A percentile compares a stretch with the other conserved stretches of the same genome.
Conservation (phyloP, 2,329 filamentous ascomycete genomes). For the Beauveria australis region DNA sequence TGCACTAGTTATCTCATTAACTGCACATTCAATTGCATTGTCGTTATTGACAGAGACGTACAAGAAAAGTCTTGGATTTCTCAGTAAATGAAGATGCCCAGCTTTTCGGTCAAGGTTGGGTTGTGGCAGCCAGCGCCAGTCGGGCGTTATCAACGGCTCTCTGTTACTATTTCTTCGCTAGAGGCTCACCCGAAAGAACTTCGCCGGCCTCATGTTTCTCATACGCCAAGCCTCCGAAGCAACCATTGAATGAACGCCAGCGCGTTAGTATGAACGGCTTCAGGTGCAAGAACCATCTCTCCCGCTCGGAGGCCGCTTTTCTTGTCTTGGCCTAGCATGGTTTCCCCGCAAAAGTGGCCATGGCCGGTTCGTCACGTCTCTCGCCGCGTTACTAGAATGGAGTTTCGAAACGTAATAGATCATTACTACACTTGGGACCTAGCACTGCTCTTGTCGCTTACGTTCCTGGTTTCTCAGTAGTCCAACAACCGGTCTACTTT, state of each 20-base stretch:
- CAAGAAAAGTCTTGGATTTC: not conserved
- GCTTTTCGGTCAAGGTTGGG: not conserved
- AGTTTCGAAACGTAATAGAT: constrained; percentile 9
- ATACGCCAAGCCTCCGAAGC: not conserved
- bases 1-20: constrained; percentile 1
- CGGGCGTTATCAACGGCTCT: not conserved
- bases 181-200: not conserved
- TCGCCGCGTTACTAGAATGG: not conserved
- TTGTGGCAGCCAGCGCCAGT: not conserved
- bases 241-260: not conserved
- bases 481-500: not conserved
- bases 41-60: not conserved
- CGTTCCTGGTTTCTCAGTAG: not conserved
- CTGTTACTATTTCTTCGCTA: not conserved
- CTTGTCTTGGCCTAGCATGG: not conserved
- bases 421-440: not conserved
- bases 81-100: not conserved
- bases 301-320: not conserved
- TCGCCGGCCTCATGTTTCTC: not conserved
- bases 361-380: not conserved
- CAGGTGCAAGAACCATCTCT: not conserved
- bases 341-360: constrained; percentile 7
- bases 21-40: not conserved
- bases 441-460: not conserved
- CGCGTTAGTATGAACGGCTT: not conserved